Percentiles rank a stretch among this genome's conserved stretches.
Evolutionary conservation across 306 rosid species (phyloP).

Genomic region (Vigna hirtella): DNA sequence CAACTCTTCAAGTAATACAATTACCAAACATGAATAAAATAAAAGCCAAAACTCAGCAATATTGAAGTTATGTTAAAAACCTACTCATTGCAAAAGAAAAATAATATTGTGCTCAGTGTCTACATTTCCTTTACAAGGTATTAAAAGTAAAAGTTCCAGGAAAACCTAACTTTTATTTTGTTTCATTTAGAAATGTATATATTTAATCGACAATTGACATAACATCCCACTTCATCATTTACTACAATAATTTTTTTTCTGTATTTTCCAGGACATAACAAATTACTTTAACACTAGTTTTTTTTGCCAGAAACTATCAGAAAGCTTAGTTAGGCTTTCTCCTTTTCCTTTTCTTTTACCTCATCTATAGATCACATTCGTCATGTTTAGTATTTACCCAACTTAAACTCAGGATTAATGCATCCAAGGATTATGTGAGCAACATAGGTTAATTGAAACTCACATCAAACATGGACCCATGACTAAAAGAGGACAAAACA

Average conservation of each 20-base stretch:
- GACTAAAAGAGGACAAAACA: constrained; percentile 3
- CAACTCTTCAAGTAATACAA: neutral
- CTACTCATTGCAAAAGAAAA: neutral
- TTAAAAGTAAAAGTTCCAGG: neutral
- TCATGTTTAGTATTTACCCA: neutral
- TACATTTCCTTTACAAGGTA: neutral
- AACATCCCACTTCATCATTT: neutral
- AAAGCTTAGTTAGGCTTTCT: neutral
- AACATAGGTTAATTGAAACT: constrained; percentile 19
- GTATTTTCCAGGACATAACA: neutral
- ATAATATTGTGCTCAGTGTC: neutral
- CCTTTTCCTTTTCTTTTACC: neutral
- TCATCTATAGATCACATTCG: neutral
- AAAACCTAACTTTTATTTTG: neutral
- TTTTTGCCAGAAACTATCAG: constrained; percentile 7
- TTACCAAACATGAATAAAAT: neutral
- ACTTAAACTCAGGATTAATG: neutral
- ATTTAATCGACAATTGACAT: neutral
- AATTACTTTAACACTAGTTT: neutral
- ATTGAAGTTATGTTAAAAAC: neutral
- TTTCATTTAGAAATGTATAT: neutral
- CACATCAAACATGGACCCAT: neutral
- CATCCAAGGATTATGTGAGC: neutral
- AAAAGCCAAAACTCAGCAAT: neutral
- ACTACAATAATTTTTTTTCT: neutral